Base-by-base conservation (phyloP, 176 grass and related monocot genomes). In the Microstegium vimineum region DNA sequence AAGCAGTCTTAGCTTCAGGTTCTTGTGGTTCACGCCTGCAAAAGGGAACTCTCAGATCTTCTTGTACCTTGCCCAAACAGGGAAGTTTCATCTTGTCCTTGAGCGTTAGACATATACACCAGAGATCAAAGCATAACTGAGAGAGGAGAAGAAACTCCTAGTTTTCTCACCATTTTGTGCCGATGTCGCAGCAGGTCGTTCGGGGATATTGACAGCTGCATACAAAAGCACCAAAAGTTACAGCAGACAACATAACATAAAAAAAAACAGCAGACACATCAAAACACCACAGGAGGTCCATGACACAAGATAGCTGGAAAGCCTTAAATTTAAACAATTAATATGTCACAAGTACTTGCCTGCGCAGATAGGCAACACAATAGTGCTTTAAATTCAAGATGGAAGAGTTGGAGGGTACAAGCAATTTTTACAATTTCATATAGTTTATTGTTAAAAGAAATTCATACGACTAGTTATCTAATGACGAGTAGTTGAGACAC, bases 191-290 rank as follows among this genome's bases (percentile, higher is more conserved):
- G 90, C 84, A 27, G 96, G 91, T 42, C 94, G 87, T 64, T 94
- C 93, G 34, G 96, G 96, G 42, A 93, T 95, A 85, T 86, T 93
- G 76, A 89, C 91, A 89, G 90, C 92, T 94, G 90, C 46, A 81
- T 57, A 86, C 5, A 81, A 63, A 85, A 71, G 59, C 20, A 69
- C 4, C 27, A 86, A 81, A 82, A 62, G 5, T 77, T 62, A 76
- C 31, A 88, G 33, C 32, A 59, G 36, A n/a, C 57, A 69, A 16
- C 46, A 34, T 62, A 75, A 33, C 52, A 34, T 76, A 32, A 34
- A 76, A 60, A 33, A 81, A 76, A 62, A 25, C 51, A 41, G 62
- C 62, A 83, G 9, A 8, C 41, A 51, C 1, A 60, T 70, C 36
- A 52, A 67, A 43, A 28, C 37, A 62, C 73, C 31, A 51, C 62